phyloP scores from a whole-genome alignment of 2,329 filamentous ascomycete genomes.

The Allantophomopsis lycopodina region DNA sequence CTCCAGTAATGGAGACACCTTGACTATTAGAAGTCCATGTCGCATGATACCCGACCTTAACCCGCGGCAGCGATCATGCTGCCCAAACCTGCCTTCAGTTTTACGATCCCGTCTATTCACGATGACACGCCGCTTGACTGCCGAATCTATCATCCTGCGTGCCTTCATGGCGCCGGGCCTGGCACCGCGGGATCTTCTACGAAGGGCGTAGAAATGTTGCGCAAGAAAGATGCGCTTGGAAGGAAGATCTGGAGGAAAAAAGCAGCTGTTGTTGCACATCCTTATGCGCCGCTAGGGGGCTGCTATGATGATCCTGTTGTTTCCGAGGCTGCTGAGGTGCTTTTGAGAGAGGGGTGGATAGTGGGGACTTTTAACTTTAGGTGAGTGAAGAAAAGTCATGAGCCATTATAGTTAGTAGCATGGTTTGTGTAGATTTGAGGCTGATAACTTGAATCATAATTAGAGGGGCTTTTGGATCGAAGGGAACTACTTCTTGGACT shows the following conservation, averaged over 20 bases:
- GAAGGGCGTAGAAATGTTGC: slow-evolving; percentile 13
- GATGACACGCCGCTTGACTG: slow-evolving; percentile 67
- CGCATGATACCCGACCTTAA: too few species aligned
- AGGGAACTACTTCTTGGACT: slow-evolving; percentile 77
- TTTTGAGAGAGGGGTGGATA: slow-evolving; percentile 57
- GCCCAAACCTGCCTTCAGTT: slow-evolving; percentile 43
- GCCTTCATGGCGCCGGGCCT: slow-evolving; percentile 16
- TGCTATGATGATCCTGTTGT: slow-evolving; percentile 74
- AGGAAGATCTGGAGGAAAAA: slow-evolving; percentile 21
- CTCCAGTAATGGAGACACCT: too few species aligned
- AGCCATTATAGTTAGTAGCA: neutral
- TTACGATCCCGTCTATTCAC: slow-evolving; percentile 75
- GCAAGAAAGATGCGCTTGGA: slow-evolving; percentile 38
- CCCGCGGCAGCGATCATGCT: slow-evolving; percentile 27
- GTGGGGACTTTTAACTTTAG: slow-evolving; percentile 89
- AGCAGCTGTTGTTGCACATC: slow-evolving; percentile 68
- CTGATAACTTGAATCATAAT: slow-evolving; percentile 4
- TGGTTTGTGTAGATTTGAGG: neutral
- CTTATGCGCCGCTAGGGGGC: slow-evolving; percentile 80
- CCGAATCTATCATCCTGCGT: slow-evolving; percentile 62
- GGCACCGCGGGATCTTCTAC: slow-evolving; percentile 5
- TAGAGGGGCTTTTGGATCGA: slow-evolving; percentile 65
- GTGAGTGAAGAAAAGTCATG: slow-evolving; percentile 26
- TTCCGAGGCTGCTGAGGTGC: slow-evolving; percentile 38
- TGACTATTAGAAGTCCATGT: too few species aligned